Percentiles rank a stretch among this genome's conserved stretches.
Conservation (phyloP, 805 yeast genomes). For the Debaryomyces maramus region DNA sequence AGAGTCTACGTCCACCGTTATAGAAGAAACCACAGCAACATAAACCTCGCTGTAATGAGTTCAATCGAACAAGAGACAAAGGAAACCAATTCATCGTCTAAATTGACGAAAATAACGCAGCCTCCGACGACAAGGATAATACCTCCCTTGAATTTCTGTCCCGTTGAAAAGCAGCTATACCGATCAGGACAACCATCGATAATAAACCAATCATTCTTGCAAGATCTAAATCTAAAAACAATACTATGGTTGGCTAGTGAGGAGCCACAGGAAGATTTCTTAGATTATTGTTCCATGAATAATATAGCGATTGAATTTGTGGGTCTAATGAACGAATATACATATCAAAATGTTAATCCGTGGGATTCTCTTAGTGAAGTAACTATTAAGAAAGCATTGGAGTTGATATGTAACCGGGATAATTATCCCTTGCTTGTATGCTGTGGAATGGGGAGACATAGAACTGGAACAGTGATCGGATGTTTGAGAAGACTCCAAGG, state of each 20-base stretch:
- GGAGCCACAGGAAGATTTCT: constrained; percentile 87
- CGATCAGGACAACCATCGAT: constrained; percentile 94
- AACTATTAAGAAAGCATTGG: constrained; percentile 76
- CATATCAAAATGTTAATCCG: constrained; percentile 59
- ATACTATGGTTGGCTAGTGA: constrained; percentile 94
- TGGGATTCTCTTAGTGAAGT: constrained; percentile 94
- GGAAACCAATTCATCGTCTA: not conserved
- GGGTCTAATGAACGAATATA: constrained; percentile 69
- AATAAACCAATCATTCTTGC: constrained; percentile 84
- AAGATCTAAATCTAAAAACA: constrained; percentile 70
- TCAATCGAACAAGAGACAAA: not conserved
- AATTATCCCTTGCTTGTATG: constrained; percentile 87
- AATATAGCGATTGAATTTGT: constrained; percentile 78
- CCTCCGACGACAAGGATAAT: constrained; percentile 71
- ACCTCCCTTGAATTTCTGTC: constrained; percentile 94
- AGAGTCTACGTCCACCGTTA: no score
- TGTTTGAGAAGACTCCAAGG: constrained; percentile 89
- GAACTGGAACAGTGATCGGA: constrained; percentile 96
- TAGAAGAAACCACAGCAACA: no score
- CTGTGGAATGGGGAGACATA: constrained; percentile 97
- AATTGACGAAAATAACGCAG: constrained; percentile 25
- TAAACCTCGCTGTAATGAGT: no score
- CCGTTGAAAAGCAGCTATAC: constrained; percentile 85
- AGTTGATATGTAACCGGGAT: constrained; percentile 67
- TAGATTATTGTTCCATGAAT: constrained; percentile 75